Base-by-base conservation (phyloP, 1,284 basidiomycete species). In the Puccinia coronata region DNA sequence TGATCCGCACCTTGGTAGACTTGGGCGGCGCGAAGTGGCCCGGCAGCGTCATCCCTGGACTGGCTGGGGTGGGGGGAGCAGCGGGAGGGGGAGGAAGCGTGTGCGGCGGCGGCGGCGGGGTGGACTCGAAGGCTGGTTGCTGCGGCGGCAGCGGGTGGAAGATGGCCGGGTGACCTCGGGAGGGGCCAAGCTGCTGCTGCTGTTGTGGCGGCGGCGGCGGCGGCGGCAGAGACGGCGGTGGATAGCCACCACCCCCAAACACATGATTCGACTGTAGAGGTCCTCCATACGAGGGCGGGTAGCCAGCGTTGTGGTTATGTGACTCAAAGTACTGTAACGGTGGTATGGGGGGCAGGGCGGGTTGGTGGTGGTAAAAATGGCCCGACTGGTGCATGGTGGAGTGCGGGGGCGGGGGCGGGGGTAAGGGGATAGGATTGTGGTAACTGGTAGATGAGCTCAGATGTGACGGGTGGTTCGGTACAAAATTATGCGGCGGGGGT, bases 1-100 rank as follows among this genome's bases (percentile, higher is more conserved):
- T 51, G 63, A 77, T 77, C 51, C 75, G 2, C 23, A 77, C 75
- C 51, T 77, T 77, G 9, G 61, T 67, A 8, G 75, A 77, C n/a
- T 67, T 65, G 2, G 75, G 75, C 12, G 75, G 75, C 12, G 59
- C 75, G 36, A 65, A 77, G 23, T 43, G 57, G 1, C 75, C 75
- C 1, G 61, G 57, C 16, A 59, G 63, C 12, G 36, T 36, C 53
- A 65, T 65, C 23, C 36, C 53, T 23, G 75, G 47, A 51, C 20
- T 31, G 18, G 61, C 34, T 20, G 61, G 43, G 36, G 75, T 25
- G 14, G 59, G 59, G 20, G 75, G 61, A 41, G 57, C n/a, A 1
- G 63, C 47, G 36, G 75, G 75, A 1, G 63, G 63, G 23, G 49
- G 63, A 16, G n/a, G 47, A 39, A 28, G 20, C 36, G 61, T 41